Evolutionary conservation across 495 filamentous ascomycete genomes (phyloP).

Genomic region (Trichoderma virens): DNA sequence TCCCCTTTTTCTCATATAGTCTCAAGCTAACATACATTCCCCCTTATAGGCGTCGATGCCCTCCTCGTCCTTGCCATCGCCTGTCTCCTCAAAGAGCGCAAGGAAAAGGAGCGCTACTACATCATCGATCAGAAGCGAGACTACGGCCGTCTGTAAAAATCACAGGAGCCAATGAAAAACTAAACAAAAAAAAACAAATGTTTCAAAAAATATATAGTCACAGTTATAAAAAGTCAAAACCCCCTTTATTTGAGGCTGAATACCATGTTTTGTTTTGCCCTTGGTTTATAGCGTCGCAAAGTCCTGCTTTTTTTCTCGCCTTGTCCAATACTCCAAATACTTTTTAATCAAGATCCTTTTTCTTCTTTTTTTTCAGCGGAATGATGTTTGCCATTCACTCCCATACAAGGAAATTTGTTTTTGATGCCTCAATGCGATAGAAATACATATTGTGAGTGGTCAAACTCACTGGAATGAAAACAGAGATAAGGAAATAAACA

Average conservation of each 20-base stretch:
- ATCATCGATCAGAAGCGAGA: conserved; percentile 68
- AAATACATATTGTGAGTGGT: conserved; percentile 6
- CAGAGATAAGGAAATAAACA: neutral
- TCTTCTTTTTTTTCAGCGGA: neutral
- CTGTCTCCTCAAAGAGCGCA: conserved; percentile 63
- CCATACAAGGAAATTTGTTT: neutral
- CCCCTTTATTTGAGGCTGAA: neutral
- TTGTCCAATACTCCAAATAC: neutral
- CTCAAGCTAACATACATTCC: neutral
- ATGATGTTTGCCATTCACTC: neutral
- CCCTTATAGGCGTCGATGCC: conserved; percentile 42
- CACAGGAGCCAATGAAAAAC: neutral
- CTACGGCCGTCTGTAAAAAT: conserved; percentile 22
- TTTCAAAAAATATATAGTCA: too few species aligned
- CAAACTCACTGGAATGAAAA: neutral
- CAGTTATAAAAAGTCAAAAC: too few species aligned
- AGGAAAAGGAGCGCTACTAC: conserved; percentile 61
- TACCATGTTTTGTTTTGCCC: neutral
- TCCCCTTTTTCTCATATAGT: too few species aligned
- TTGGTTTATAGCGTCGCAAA: neutral
- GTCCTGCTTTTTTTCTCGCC: neutral
- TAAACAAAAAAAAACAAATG: neutral
- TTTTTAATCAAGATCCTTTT: neutral
- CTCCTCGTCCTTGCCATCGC: conserved; percentile 56
- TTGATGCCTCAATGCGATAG: neutral